Base-by-base conservation (phyloP, 2,329 filamentous ascomycete species). In the Penicillium brevicompactum region DNA sequence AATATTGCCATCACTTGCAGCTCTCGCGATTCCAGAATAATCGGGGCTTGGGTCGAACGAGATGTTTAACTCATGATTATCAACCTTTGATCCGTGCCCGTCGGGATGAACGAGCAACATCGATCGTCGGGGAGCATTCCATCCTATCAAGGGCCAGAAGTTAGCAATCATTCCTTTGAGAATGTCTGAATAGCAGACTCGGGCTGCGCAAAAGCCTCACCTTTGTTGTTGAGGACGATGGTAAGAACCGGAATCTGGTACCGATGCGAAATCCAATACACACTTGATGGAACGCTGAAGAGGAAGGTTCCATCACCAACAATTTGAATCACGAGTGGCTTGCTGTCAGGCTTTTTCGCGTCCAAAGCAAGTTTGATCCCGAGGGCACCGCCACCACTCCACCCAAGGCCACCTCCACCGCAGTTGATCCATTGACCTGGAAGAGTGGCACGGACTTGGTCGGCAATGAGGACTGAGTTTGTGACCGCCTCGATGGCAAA, bases 391-490 rank as follows among this genome's bases (percentile, higher is more conserved):
- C 90, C 90, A 14, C 89, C 90, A 11, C 85, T 89, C 90, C 90
- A 93, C 2, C 90, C 90, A 0, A 93, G 84, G 2, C 90, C 90
- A 13, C 89, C 89, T 1, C 88, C 90, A 1, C 90, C 90, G 68
- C 89, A 92, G 70, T 92, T 92, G 66, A 93, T 85, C 87, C 87
- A 92, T 0, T 84, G 85, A 0, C 89, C 88, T 0, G 90, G 89
- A 0, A 84, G 67, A 0, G 81, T 86, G 2, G 85, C 82, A 63
- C 86, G 85, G 7, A 94, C 75, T 60, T 92, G 89, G 61, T 94
- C 88, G 27, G 84, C 81, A 1, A 92, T 85, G 27, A 85, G 82
- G 0, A 72, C 72, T 0, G 87, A 86, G 55, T 89, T 85, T 0
- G 90, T 94, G 0, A 94, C 90, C 0, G 90, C 86, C 73, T 94